Evolutionary conservation across 495 filamentous ascomycete species (phyloP).

Genomic region (Pseudomonodictys pantanalensis): DNA sequence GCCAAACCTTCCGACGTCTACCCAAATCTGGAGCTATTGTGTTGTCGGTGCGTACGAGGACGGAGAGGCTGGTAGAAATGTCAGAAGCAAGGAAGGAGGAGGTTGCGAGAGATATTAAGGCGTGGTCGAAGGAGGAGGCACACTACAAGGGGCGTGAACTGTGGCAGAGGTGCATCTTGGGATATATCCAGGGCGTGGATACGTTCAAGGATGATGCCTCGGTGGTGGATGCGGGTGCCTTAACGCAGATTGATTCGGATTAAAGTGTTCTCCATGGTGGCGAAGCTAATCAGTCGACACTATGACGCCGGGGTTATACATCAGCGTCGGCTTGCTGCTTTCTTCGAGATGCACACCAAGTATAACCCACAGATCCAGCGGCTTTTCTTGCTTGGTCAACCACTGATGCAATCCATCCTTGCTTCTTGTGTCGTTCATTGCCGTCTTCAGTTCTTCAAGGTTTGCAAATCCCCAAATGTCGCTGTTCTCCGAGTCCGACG

Average conservation of each 20-base stretch:
- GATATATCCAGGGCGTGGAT: conserved; percentile 12
- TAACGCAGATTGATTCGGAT: not conserved
- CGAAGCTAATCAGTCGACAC: not conserved
- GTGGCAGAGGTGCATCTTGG: conserved; percentile 49
- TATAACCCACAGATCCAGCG: too few species aligned
- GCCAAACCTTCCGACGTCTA: conserved; percentile 55
- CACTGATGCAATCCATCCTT: too few species aligned
- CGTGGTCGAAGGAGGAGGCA: conserved; percentile 53
- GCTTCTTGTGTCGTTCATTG: too few species aligned
- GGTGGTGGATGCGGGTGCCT: not conserved
- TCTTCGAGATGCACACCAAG: too few species aligned
- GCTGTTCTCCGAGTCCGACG: too few species aligned
- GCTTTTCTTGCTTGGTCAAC: too few species aligned
- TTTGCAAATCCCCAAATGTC: too few species aligned
- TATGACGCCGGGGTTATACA: too few species aligned
- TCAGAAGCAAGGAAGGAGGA: conserved; percentile 47
- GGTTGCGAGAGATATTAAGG: conserved; percentile 49
- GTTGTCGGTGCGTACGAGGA: conserved; percentile 56
- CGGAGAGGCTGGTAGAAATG: conserved; percentile 49
- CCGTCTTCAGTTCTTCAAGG: too few species aligned
- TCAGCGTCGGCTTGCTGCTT: too few species aligned
- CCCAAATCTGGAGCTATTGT: conserved; percentile 49
- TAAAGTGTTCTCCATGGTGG: not conserved
- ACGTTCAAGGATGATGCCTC: not conserved
- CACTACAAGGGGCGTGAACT: conserved; percentile 53